Conservation (phyloP, 2,329 filamentous ascomycete genomes). For the Helicocarpus griseus region DNA sequence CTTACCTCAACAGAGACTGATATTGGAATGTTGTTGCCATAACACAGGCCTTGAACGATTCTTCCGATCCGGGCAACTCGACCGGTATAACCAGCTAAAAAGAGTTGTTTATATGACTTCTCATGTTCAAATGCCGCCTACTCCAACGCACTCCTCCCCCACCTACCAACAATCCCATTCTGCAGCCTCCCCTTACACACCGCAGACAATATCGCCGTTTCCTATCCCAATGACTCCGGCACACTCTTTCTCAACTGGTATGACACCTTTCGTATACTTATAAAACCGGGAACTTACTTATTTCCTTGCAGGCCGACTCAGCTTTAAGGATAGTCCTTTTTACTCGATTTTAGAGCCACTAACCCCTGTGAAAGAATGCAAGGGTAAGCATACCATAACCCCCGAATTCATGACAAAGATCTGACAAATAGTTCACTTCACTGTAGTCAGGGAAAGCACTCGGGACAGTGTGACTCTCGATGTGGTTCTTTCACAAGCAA, state of each 20-base stretch:
- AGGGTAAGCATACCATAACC: slow-evolving; percentile 47
- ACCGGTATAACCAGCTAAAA: slow-evolving; percentile 24
- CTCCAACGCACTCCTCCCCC: slow-evolving; percentile 18
- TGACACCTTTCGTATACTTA: slow-evolving; percentile 4
- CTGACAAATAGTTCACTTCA: slow-evolving; percentile 14
- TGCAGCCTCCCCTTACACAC: slow-evolving; percentile 14
- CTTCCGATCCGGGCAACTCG: slow-evolving; percentile 15
- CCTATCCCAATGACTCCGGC: slow-evolving; percentile 23
- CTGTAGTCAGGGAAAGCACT: slow-evolving; percentile 48
- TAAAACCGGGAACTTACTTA: not conserved
- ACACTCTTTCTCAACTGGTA: slow-evolving; percentile 22
- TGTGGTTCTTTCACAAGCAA: slow-evolving; percentile 46
- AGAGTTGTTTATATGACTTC: slow-evolving; percentile 23
- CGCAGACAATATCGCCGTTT: slow-evolving; percentile 17
- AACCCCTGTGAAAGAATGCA: slow-evolving; percentile 56
- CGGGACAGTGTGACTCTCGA: slow-evolving; percentile 50
- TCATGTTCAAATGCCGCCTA: slow-evolving; percentile 19
- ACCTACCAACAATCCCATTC: slow-evolving; percentile 18
- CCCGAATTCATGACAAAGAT: slow-evolving; percentile 14
- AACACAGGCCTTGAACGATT: slow-evolving; percentile 21
- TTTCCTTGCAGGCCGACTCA: slow-evolving; percentile 33
- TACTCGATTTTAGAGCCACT: slow-evolving; percentile 61
- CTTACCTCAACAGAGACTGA: slow-evolving; percentile 34
- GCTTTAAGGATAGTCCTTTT: slow-evolving; percentile 75
- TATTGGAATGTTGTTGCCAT: not conserved